A percentile compares a stretch with the other conserved stretches of the same genome.
Evolutionary conservation across 192 early-diverging fungal genomes (phyloP).

Genomic region (Cetraspora pellucida): DNA sequence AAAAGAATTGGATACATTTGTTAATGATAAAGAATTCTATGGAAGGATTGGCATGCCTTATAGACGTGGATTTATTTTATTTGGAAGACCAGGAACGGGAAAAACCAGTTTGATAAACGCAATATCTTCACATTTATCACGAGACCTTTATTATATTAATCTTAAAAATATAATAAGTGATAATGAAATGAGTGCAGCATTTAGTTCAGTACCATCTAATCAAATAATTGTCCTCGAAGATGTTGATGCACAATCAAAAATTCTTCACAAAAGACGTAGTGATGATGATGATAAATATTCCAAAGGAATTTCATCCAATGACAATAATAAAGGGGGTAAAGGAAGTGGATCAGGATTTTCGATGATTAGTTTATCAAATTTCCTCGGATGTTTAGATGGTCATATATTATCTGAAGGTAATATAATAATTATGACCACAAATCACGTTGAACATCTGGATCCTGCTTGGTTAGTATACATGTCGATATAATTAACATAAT

Average conservation of each 20-base stretch:
- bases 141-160: slow-evolving; percentile 48
- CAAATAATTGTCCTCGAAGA: slow-evolving; percentile 61
- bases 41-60: slow-evolving; percentile 63
- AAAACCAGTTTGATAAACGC: slow-evolving; percentile 49
- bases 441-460: slow-evolving; percentile 63
- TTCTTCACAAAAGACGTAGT: slow-evolving; percentile 40
- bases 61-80: slow-evolving; percentile 52
- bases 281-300: background rate
- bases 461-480: slow-evolving; percentile 47
- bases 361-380: slow-evolving; percentile 45
- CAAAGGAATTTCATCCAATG: background rate
- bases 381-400: slow-evolving; percentile 63
- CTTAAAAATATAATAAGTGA: slow-evolving; percentile 40
- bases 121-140: slow-evolving; percentile 41
- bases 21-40: slow-evolving; percentile 60
- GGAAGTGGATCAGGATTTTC: background rate
- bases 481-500: too few relatives aligned
- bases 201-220: slow-evolving; percentile 42
- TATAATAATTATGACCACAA: slow-evolving; percentile 69
- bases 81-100: slow-evolving; percentile 48
- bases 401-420: slow-evolving; percentile 57
- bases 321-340: background rate
- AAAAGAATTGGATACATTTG: slow-evolving; percentile 56
- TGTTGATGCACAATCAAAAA: slow-evolving; percentile 57
- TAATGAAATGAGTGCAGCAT: slow-evolving; percentile 40